Conservation (phyloP, 2,329 filamentous ascomycete species). For the Cordyceps tenuipes region DNA sequence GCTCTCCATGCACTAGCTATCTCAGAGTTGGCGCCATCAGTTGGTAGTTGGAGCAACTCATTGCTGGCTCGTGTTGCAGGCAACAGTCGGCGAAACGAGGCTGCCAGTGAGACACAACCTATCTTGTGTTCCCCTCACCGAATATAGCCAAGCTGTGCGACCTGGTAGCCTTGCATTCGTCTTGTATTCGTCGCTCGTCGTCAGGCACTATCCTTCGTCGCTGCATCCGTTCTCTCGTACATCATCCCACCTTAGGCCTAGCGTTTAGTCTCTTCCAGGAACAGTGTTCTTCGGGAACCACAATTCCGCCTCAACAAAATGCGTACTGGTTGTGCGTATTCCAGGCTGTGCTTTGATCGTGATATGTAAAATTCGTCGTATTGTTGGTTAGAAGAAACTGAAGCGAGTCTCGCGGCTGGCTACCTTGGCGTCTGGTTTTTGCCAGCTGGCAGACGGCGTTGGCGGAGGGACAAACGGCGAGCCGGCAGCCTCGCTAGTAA, state of each 20-base stretch:
- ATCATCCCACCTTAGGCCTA: slow-evolving; percentile 1
- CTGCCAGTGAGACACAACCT: background rate
- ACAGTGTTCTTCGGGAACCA: background rate
- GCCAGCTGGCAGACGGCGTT: background rate
- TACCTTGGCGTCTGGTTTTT: background rate
- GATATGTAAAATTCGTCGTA: background rate
- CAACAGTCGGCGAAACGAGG: background rate
- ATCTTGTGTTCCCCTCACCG: background rate
- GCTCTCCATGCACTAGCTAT: background rate
- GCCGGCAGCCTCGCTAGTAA: background rate
- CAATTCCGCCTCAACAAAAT: slow-evolving; percentile 8
- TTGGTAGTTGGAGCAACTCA: background rate
- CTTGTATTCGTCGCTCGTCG: background rate
- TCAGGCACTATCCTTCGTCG: background rate
- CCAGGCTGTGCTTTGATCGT: background rate
- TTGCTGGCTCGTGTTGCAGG: background rate
- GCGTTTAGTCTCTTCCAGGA: background rate
- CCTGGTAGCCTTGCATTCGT: slow-evolving; percentile 1
- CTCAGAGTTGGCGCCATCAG: background rate
- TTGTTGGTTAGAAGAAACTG: too few relatives aligned
- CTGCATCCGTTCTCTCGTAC: background rate
- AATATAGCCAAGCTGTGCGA: background rate
- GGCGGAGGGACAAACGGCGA: too few relatives aligned
- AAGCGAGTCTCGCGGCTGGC: background rate
- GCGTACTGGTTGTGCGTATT: background rate